Evolutionary conservation across 73 alveolate species (phyloP), one percentile per base, ranked within the genome.

Genomic region (Diophrys appendiculata): DNA sequence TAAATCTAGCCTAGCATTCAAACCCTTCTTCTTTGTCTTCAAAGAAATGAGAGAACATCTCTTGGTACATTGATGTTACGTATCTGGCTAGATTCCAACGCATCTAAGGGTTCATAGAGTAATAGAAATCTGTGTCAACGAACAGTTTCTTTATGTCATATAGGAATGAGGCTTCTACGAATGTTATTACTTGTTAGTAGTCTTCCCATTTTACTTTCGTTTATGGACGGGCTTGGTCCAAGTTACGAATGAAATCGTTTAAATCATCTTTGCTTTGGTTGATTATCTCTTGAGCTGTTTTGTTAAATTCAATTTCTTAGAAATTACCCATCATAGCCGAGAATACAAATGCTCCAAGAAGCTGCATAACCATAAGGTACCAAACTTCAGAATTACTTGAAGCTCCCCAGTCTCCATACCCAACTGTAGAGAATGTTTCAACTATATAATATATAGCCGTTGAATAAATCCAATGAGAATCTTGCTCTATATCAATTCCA

Each of bases 301-400:
- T 24, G 23, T 24, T n/a, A 25, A 43, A 43, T 25, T 67, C 75
- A 2, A 67, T 32, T 14, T 43, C 26, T 67, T 1, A 28, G 3
- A 67, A 67, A 29, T 25, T 29, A 28, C 75, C 75, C 2, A 67
- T 43, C 26, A 67, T 29, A 67, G 26, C 26, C 2, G 75, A 67
- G 52, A 67, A 67, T 67, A 32, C 52, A 67, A 29, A 43, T 0
- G 30, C 55, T 24, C 75, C 75, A 2, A 67, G 14, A 29, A 67
- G 75, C 52, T 67, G 55, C n/a, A 67, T 43, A n/a, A 67, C 14
- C 75, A 67, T 67, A 67, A 67, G n/a, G 30, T 24, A 67, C 0
- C 26, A 2, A 25, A 67, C 23, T 24, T 67, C 75, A 1, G 18
- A 2, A 2, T n/a, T 67, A 2, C 30, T 54, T 25, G 26, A 29